A percentile compares a stretch with the other conserved stretches of the same genome.
Evolutionary conservation across 75 land plant genomes (phyloP).

Genomic region (Picea sitchensis): DNA sequence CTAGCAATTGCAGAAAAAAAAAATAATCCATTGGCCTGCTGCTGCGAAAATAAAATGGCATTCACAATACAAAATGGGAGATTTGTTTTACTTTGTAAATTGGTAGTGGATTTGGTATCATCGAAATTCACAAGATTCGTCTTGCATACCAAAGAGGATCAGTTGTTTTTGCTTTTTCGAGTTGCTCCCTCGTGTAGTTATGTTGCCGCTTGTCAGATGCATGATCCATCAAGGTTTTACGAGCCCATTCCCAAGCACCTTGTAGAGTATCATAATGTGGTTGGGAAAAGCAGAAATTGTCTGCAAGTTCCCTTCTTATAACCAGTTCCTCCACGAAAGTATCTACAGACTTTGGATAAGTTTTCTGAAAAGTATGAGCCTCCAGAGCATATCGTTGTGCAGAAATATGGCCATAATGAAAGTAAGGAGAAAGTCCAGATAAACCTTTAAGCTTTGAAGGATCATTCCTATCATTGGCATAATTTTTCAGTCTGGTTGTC

Average conservation of each 20-base stretch:
- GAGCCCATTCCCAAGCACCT: constrained; percentile 98
- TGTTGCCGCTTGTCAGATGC: constrained; percentile 87
- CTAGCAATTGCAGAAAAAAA: too few species aligned
- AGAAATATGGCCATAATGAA: constrained; percentile 95
- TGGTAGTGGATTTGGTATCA: too few species aligned
- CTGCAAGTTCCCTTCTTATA: constrained; percentile 88
- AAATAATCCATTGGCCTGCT: too few species aligned
- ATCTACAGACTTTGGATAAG: constrained; percentile 83
- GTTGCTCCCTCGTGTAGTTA: constrained; percentile 72
- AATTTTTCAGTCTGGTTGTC: constrained; percentile 61
- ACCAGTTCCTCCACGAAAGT: constrained; percentile 91
- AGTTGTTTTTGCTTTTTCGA: constrained; percentile 87
- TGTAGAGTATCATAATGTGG: constrained; percentile 78
- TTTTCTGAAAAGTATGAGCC: constrained; percentile 50
- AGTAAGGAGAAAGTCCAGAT: constrained; percentile 90
- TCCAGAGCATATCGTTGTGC: constrained; percentile 93
- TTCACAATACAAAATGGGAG: too few species aligned
- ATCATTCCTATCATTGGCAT: constrained; percentile 70
- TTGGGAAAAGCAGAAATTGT: constrained; percentile 91
- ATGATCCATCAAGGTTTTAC: constrained; percentile 81
- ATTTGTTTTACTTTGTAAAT: too few species aligned
- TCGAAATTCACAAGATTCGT: too few species aligned
- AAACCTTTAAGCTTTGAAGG: constrained; percentile 73
- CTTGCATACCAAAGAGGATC: constrained; percentile 26
- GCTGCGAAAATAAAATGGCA: too few species aligned